These are phyloP conservation scores for Xylaria sp. DNA, from an alignment of 2,329 filamentous ascomycete genomes.

Conservation along the genomic window DNA sequence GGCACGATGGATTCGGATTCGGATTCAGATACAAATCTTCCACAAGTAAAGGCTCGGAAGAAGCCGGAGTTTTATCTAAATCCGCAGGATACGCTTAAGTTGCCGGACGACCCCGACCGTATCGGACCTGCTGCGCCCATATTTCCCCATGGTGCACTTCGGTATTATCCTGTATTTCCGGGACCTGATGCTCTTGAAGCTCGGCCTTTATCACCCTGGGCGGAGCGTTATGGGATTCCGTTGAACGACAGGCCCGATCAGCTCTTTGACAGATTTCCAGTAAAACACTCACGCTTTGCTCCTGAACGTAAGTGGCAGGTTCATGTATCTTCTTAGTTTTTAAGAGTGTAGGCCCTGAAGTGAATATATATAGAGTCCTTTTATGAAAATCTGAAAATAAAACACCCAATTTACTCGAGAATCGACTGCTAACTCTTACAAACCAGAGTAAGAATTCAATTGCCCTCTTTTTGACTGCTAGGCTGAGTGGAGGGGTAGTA, in stretches of 20 bases:
- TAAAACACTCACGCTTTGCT: constrained; percentile 27
- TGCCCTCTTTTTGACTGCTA: neutral
- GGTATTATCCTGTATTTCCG: neutral
- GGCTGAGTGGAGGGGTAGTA: neutral
- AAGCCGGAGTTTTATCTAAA: neutral
- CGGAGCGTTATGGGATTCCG: constrained; percentile 20
- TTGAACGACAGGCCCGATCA: neutral
- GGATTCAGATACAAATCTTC: neutral
- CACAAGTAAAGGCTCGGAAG: too few relatives aligned
- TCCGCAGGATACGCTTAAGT: neutral
- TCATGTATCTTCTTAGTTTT: too few relatives aligned
- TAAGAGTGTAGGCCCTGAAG: too few relatives aligned
- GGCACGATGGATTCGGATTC: neutral
- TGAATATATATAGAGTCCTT: neutral
- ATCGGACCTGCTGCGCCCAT: neutral
- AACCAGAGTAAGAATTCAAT: constrained; percentile 25
- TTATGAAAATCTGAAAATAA: neutral
- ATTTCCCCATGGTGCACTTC: neutral
- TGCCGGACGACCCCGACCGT: too few relatives aligned
- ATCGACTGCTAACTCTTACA: neutral
- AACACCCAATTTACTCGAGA: neutral
- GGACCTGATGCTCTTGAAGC: neutral
- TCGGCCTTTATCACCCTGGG: constrained; percentile 32
- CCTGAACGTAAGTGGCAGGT: constrained; percentile 28
- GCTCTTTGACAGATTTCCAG: neutral